These are phyloP conservation scores for Dipteronia sinensis DNA, from an alignment of 345 rosid species.

Conservation along the genomic window DNA sequence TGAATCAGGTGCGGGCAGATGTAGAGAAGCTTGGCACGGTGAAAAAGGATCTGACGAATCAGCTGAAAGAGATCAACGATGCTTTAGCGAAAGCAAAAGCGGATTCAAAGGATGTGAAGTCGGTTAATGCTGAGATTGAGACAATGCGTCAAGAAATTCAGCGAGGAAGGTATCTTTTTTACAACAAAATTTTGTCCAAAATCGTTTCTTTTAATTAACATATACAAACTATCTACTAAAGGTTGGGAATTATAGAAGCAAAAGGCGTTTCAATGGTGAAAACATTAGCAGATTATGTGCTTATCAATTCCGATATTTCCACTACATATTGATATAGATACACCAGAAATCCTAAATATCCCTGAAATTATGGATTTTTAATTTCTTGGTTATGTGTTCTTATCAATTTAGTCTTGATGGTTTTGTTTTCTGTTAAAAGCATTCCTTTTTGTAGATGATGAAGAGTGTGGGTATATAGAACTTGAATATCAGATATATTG, in stretches of 20 bases:
- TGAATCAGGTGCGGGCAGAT: slow-evolving; percentile 59
- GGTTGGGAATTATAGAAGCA: too few relatives aligned
- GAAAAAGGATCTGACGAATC: slow-evolving; percentile 45
- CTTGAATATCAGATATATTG: not conserved
- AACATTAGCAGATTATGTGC: too few relatives aligned
- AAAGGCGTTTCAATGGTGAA: too few relatives aligned
- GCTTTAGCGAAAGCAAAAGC: slow-evolving; percentile 51
- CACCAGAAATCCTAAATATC: too few relatives aligned
- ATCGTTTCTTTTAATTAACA: not conserved
- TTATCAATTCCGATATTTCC: too few relatives aligned
- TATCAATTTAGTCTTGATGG: not conserved
- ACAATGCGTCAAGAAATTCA: slow-evolving; percentile 50
- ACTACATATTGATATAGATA: too few relatives aligned
- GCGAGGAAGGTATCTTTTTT: slow-evolving; percentile 66
- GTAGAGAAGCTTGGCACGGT: slow-evolving; percentile 39
- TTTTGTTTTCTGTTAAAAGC: not conserved
- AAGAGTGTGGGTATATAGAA: not conserved
- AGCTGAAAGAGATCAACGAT: slow-evolving; percentile 42
- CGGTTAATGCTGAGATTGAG: slow-evolving; percentile 55
- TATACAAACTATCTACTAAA: not conserved
- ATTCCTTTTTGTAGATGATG: not conserved
- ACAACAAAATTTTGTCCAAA: not conserved
- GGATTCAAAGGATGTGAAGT: slow-evolving; percentile 44
- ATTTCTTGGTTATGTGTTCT: not conserved
- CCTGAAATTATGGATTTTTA: not conserved